These are phyloP conservation scores for Erythrobasidium hasegawianum DNA, from an alignment of 1,284 basidiomycete species.

Conservation along the genomic window DNA sequence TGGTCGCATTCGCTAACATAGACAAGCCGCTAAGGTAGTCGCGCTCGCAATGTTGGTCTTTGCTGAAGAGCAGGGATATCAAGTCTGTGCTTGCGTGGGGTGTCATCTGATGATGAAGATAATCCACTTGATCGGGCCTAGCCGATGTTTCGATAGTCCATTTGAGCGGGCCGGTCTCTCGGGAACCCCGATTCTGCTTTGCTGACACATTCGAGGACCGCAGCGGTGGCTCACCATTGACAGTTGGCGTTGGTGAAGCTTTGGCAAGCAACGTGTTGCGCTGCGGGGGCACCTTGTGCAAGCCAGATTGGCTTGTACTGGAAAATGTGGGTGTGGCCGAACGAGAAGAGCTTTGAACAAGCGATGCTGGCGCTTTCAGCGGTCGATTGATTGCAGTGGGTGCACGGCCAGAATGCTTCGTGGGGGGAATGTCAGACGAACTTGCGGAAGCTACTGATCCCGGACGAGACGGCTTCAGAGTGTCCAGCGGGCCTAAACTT, in stretches of 20 bases:
- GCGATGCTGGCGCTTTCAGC: not conserved
- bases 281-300: constrained; percentile 49
- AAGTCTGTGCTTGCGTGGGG: constrained; percentile 72
- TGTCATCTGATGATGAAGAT: constrained; percentile 88
- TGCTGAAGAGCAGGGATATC: constrained; percentile 79
- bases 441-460: constrained; percentile 36
- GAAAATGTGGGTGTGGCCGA: constrained; percentile 38
- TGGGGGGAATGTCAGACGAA: not conserved
- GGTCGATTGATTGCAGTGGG: not conserved
- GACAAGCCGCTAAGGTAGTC: constrained; percentile 79
- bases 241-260: constrained; percentile 41
- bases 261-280: constrained; percentile 17
- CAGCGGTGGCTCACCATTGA: constrained; percentile 58
- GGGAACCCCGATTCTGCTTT: constrained; percentile 68
- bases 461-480: constrained; percentile 38
- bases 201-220: constrained; percentile 65
- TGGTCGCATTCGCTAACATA: constrained; percentile 63
- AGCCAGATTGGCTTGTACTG: constrained; percentile 44
- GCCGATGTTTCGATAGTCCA: constrained; percentile 67
- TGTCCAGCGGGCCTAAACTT: constrained; percentile 43
- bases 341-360: not conserved
- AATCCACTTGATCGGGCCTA: constrained; percentile 80
- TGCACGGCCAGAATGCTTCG: not conserved
- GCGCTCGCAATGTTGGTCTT: constrained; percentile 91
- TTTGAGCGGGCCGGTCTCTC: constrained; percentile 61